Evolutionary conservation across 177 flowering plant species (phyloP).

Genomic region (Vitis hybrid): DNA sequence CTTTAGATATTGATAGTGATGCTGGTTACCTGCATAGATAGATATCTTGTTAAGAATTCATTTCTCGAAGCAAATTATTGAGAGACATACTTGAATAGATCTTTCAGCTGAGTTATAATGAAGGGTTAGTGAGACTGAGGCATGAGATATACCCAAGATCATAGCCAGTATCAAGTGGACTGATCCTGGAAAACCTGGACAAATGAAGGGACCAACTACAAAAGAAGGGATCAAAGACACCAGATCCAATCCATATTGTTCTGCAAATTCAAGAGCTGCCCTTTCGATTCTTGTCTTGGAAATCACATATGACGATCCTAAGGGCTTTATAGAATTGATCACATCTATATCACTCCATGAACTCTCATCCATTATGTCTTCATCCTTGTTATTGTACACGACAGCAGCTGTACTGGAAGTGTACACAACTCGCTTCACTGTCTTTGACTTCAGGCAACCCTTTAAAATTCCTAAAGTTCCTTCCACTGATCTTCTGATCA

Average conservation of each 20-base stretch:
- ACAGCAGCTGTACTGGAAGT: constrained; percentile 38
- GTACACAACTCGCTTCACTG: constrained; percentile 50
- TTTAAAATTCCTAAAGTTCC: constrained; percentile 36
- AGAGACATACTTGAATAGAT: not conserved
- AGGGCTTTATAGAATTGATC: not conserved
- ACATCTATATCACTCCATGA: constrained; percentile 40
- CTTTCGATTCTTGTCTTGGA: constrained; percentile 42
- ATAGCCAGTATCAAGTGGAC: constrained; percentile 13
- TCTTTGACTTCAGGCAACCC: constrained; percentile 41
- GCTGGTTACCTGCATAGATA: constrained; percentile 7
- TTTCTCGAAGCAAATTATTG: no score
- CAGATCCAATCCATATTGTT: constrained; percentile 37
- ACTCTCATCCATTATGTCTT: constrained; percentile 27
- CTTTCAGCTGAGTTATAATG: not conserved
- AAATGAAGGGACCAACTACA: constrained; percentile 44
- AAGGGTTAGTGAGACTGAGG: not conserved
- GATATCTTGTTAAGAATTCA: no score
- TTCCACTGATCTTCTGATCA: constrained; percentile 21
- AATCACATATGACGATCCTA: constrained; percentile 18
- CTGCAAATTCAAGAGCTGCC: constrained; percentile 37
- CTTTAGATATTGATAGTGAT: constrained; percentile 1
- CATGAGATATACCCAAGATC: constrained; percentile 23
- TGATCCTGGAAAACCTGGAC: constrained; percentile 21
- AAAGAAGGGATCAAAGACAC: constrained; percentile 33
- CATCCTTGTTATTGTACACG: not conserved